Evolutionary conservation across 1,284 basidiomycete species (phyloP), one percentile per base, ranked within the genome.

Genomic region (Laetiporus sulphureus): DNA sequence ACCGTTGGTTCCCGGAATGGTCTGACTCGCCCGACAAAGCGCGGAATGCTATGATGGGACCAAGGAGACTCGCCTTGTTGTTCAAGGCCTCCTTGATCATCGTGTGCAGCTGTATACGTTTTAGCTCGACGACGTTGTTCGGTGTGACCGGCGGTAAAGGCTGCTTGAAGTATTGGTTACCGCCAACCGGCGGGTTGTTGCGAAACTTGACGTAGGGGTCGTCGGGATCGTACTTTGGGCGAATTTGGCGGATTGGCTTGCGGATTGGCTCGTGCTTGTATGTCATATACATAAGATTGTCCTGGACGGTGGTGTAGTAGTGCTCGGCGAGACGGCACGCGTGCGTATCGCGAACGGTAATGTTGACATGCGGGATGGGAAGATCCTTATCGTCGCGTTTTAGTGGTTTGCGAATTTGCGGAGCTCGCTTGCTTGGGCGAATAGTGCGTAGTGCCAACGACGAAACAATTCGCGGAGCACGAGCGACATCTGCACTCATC

Each of bases 201-300:
- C 91, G 74, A 62, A 82, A 73, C 62, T 79, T 80, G 12, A 79
- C 69, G 68, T 91, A 94, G 3, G 91, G 90, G 57, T 91, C 78
- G 12, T 72, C 58, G 0, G 85, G 79, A 62, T 92, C 84, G 72
- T 81, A 91, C 11, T 68, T 74, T 39, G 83, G 78, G 34, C 82
- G 75, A 38, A 81, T 76, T 31, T 73, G 60, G 36, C 80, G 75
- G 0, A 73, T 67, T 5, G 72, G 66, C 15, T 75, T 69, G 24
- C 71, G 74, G 0, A 72, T 60, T 37, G 70, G 64, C 54, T 77
- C 75, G 64, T 95, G 92, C 45, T 82, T 73, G 70, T 96, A 97
- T 38, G 88, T 89, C 79, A 98, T 88, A 75, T 99, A 99, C 72
- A 99, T 79, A 52, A 96, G 69, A 66, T 97, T 79, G 55, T 91